Percentiles rank a stretch among this genome's conserved stretches.
These are phyloP conservation scores for Mesotaenium endlicherianum DNA, from an alignment of 139 green algal genomes.

Conservation along the genomic window DNA sequence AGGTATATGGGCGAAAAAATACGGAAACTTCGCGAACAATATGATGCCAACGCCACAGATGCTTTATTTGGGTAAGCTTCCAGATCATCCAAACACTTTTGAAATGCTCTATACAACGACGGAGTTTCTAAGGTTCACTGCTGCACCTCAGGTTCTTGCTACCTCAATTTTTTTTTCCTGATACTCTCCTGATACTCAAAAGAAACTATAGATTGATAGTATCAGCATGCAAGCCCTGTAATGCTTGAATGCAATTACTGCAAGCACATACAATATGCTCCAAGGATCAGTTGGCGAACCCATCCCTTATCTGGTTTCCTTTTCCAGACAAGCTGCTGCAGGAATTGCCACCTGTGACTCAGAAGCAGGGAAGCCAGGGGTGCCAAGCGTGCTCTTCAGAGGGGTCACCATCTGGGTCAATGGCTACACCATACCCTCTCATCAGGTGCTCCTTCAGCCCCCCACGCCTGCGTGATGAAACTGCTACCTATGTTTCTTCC, in stretches of 20 bases:
- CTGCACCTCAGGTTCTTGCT: not conserved
- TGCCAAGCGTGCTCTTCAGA: conserved; percentile 63
- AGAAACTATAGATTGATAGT: not conserved
- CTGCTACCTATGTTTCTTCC: no score
- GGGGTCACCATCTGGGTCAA: conserved; percentile 87
- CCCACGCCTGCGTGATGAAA: not conserved
- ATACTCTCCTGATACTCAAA: not conserved
- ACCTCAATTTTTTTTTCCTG: not conserved
- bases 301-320: not conserved
- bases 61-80: conserved; percentile 10
- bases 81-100: not conserved
- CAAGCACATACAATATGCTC: not conserved
- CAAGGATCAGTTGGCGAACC: not conserved
- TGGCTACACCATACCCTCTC: conserved; percentile 73
- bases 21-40: conserved; percentile 43
- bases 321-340: not conserved
- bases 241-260: not conserved
- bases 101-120: not conserved
- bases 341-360: not conserved
- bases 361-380: not conserved
- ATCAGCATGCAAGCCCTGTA: not conserved
- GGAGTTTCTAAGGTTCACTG: not conserved
- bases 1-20: conserved; percentile 50
- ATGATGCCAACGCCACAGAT: conserved; percentile 26
- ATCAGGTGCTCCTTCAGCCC: conserved; percentile 39